These are phyloP conservation scores for Beauveria asiatica DNA, from an alignment of 2,329 filamentous ascomycete genomes.

Conservation along the genomic window DNA sequence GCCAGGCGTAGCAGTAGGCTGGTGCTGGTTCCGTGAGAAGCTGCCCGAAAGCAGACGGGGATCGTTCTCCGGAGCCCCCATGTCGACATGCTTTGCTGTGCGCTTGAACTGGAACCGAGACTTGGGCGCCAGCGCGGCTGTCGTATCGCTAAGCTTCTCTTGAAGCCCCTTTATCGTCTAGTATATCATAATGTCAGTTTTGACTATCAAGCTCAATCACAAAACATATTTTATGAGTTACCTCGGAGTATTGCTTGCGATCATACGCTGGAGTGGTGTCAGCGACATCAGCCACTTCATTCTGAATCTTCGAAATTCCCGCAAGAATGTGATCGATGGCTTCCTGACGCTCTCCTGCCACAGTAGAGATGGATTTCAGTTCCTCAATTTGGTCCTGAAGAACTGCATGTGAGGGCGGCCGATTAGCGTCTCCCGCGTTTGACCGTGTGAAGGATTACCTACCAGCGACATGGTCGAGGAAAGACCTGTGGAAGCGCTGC, in stretches of 20 bases:
- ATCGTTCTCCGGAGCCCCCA: slow-evolving; percentile 35
- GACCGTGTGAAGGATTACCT: slow-evolving; percentile 19
- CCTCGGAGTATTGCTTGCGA: slow-evolving; percentile 75
- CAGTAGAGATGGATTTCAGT: slow-evolving; percentile 51
- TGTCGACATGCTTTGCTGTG: slow-evolving; percentile 29
- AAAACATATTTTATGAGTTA: slow-evolving; percentile 25
- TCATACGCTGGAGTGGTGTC: slow-evolving; percentile 83
- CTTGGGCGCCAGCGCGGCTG: slow-evolving; percentile 60
- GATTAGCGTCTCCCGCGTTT: neutral
- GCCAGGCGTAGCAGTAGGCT: slow-evolving; percentile 9
- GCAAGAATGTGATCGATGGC: slow-evolving; percentile 74
- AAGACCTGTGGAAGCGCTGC: slow-evolving; percentile 77
- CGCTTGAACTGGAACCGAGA: slow-evolving; percentile 74
- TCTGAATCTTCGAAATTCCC: slow-evolving; percentile 70
- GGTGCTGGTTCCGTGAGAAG: slow-evolving; percentile 20
- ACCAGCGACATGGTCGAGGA: slow-evolving; percentile 68
- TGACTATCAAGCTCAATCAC: neutral
- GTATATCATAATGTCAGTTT: neutral
- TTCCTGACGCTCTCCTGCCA: slow-evolving; percentile 67
- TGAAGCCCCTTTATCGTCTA: slow-evolving; percentile 73
- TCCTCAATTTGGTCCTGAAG: slow-evolving; percentile 68
- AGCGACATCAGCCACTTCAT: slow-evolving; percentile 75
- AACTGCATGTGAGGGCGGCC: slow-evolving; percentile 36
- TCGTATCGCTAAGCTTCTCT: slow-evolving; percentile 66
- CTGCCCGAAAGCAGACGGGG: slow-evolving; percentile 32